These are phyloP conservation scores for Mucor mucedo DNA, from an alignment of 371 early-diverging fungal species.

Conservation along the genomic window DNA sequence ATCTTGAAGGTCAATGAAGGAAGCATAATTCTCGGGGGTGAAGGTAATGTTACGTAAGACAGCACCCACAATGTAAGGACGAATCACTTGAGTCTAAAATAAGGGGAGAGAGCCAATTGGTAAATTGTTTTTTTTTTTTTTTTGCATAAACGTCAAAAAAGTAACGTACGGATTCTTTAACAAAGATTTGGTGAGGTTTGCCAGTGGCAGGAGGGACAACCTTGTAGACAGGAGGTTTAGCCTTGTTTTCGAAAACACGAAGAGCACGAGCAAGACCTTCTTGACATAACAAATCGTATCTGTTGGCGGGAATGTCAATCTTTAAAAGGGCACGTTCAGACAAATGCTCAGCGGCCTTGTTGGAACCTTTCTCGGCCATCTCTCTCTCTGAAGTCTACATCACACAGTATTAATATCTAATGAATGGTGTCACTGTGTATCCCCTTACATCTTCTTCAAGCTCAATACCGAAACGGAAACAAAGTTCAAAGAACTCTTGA, in stretches of 20 bases:
- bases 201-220: conserved; percentile 63
- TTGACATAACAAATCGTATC: conserved; percentile 95
- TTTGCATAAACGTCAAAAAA: neutral
- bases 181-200: conserved; percentile 66
- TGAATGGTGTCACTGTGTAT: neutral
- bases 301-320: conserved; percentile 99
- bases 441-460: conserved; percentile 93
- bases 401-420: neutral
- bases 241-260: conserved; percentile 76
- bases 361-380: conserved; percentile 68
- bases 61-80: conserved; percentile 95
- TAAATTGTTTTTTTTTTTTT: neutral
- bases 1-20: conserved; percentile 99
- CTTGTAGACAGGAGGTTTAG: conserved; percentile 70
- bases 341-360: conserved; percentile 59
- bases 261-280: conserved; percentile 95
- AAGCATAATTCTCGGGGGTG: conserved; percentile 84
- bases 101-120: neutral
- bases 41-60: conserved; percentile 92
- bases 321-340: conserved; percentile 88
- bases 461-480: conserved; percentile 99
- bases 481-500: conserved; percentile 94
- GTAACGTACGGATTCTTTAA: conserved; percentile 51
- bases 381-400: conserved; percentile 82
- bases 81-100: conserved; percentile 70